phyloP scores from a whole-genome alignment of 2,329 filamentous ascomycete genomes.

The Fusarium domesticum region DNA sequence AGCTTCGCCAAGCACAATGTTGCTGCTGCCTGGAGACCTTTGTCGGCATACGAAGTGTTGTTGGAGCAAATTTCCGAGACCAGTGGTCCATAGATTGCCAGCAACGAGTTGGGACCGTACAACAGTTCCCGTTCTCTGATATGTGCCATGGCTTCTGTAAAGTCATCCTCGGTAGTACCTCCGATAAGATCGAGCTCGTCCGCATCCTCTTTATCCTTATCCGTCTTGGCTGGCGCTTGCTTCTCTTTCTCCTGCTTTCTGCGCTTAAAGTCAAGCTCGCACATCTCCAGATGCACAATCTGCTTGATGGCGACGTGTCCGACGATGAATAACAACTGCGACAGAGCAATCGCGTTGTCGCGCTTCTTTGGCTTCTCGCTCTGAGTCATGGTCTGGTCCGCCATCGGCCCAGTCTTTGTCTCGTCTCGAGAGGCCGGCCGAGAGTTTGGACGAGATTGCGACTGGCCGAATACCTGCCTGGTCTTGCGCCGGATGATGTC shows the following conservation, averaged over 20 bases:
- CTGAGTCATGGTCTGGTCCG: conserved; percentile 36
- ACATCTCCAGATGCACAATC: conserved; percentile 96
- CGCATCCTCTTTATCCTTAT: conserved; percentile 61
- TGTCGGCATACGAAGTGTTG: conserved; percentile 87
- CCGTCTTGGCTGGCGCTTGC: conserved; percentile 45
- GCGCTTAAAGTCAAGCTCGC: conserved; percentile 95
- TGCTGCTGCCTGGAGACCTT: conserved; percentile 86
- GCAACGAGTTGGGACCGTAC: conserved; percentile 76
- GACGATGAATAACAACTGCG: conserved; percentile 90
- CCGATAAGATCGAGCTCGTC: conserved; percentile 96
- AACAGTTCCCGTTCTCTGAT: conserved; percentile 81
- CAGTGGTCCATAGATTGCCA: conserved; percentile 87
- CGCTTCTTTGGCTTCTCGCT: conserved; percentile 50
- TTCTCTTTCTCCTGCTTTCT: conserved; percentile 89
- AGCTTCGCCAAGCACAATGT: conserved; percentile 95
- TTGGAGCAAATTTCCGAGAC: conserved; percentile 93
- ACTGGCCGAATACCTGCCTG: conserved; percentile 66
- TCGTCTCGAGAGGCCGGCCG: conserved; percentile 47
- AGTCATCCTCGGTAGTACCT: conserved; percentile 91
- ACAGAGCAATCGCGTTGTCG: conserved; percentile 72
- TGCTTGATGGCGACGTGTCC: conserved; percentile 98
- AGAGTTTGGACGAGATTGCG: conserved; percentile 40
- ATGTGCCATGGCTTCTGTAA: conserved; percentile 80
- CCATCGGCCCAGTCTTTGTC: conserved; percentile 34
- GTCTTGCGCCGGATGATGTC: conserved; percentile 87